Percentiles rank a stretch among this genome's conserved stretches.
These are phyloP conservation scores for Mycotypha africana DNA, from an alignment of 371 early-diverging fungal species.

Conservation along the genomic window DNA sequence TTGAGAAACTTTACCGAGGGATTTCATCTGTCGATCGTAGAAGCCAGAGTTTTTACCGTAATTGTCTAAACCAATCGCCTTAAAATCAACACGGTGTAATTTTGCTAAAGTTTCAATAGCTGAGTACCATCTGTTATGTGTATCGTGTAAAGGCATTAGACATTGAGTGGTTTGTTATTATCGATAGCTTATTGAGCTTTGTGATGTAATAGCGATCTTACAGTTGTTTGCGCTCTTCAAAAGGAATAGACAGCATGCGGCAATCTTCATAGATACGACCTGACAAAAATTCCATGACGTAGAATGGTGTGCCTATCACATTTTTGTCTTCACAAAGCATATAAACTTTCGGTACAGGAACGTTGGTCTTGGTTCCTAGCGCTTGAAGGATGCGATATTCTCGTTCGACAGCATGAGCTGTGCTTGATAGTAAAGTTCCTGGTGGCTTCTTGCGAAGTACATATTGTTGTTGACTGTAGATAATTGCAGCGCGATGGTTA, in stretches of 20 bases:
- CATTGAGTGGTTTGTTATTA: too few relatives aligned
- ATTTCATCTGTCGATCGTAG: conserved; percentile 78
- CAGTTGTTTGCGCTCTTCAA: conserved; percentile 55
- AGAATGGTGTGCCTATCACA: conserved; percentile 89
- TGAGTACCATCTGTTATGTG: conserved; percentile 55
- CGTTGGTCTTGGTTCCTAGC: conserved; percentile 60
- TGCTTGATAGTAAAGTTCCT: conserved; percentile 75
- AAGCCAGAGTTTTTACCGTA: conserved; percentile 70
- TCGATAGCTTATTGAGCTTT: too few relatives aligned
- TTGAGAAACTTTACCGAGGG: conserved; percentile 60
- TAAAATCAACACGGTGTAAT: conserved; percentile 71
- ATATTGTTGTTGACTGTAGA: conserved; percentile 52
- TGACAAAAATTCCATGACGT: conserved; percentile 89
- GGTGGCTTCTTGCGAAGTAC: conserved; percentile 93
- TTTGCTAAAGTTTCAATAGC: conserved; percentile 73
- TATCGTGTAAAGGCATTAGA: too few relatives aligned
- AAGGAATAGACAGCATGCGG: conserved; percentile 47
- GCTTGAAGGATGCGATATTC: conserved; percentile 81
- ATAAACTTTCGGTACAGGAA: conserved; percentile 89
- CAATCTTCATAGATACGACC: conserved; percentile 81
- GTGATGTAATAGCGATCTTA: conserved; percentile 16
- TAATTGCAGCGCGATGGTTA: too few relatives aligned
- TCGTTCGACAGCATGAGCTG: conserved; percentile 91
- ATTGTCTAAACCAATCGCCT: conserved; percentile 58
- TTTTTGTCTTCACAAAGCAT: conserved; percentile 72